A percentile compares a stretch with the other conserved stretches of the same genome.
Conservation (phyloP, 306 rosid genomes). For the Medicago arabica region DNA sequence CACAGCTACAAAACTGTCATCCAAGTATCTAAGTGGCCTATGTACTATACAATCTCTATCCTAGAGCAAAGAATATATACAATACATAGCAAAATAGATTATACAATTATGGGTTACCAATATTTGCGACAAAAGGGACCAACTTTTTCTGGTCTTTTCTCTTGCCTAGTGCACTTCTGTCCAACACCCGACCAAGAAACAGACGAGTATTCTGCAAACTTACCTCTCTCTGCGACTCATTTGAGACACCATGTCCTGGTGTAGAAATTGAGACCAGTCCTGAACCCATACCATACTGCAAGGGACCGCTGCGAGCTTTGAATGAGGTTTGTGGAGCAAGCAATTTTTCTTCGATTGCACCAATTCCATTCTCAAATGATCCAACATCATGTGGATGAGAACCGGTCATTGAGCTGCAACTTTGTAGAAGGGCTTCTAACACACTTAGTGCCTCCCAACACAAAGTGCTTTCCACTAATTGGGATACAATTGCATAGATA, state of each 20-base stretch:
- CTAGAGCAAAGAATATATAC: constrained; percentile 49
- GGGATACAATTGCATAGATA: constrained; percentile 94
- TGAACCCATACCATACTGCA: constrained; percentile 73
- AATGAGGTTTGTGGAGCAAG: constrained; percentile 88
- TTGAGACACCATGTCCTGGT: constrained; percentile 50
- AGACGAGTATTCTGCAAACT: constrained; percentile 93
- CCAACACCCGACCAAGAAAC: constrained; percentile 87
- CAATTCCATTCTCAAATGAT: constrained; percentile 76
- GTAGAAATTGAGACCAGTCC: constrained; percentile 49
- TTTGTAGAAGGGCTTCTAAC: constrained; percentile 95
- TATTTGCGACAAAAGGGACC: constrained; percentile 87
- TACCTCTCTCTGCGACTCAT: constrained; percentile 73
- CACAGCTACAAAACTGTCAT: constrained; percentile 52
- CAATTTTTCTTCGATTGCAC: constrained; percentile 70
- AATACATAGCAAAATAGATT: constrained; percentile 45
- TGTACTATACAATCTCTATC: constrained; percentile 64
- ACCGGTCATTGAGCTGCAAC: constrained; percentile 89
- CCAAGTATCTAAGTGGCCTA: constrained; percentile 35
- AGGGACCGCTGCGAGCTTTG: constrained; percentile 95
- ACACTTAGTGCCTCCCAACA: constrained; percentile 99
- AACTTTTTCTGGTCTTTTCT: constrained; percentile 85
- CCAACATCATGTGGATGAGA: constrained; percentile 76
- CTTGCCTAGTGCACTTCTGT: constrained; percentile 80
- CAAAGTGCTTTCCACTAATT: constrained; percentile 94
- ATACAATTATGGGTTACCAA: constrained; percentile 71